Conservation (phyloP, 1,284 basidiomycete species). For the Pterulicium gracile region DNA sequence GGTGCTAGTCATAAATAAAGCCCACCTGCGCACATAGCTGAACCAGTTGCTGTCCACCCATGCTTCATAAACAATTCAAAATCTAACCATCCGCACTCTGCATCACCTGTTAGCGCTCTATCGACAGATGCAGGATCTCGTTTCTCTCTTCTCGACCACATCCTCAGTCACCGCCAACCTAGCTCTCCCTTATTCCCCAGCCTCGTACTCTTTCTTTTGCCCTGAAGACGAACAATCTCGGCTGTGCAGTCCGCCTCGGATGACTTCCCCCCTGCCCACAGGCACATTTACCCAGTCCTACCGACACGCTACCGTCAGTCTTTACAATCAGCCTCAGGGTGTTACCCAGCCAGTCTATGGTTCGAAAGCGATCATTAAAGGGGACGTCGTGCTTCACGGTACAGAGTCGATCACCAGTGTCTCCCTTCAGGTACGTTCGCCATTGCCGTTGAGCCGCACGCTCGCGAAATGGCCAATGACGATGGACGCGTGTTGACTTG, state of each 20-base stretch:
- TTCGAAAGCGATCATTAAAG: not conserved
- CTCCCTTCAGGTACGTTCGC: not conserved
- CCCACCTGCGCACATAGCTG: no score
- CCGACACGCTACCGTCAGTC: not conserved
- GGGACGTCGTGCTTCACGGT: not conserved
- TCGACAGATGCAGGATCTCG: no score
- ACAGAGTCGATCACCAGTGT: not conserved
- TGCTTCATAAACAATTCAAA: no score
- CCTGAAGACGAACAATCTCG: not conserved
- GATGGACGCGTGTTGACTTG: no score
- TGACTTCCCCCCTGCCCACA: not conserved
- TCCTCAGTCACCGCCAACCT: no score
- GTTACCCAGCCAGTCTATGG: not conserved
- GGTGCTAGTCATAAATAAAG: no score
- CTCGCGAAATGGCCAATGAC: no score
- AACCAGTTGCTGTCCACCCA: no score
- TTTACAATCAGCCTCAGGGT: not conserved
- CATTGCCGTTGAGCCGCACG: not conserved
- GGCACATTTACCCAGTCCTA: not conserved
- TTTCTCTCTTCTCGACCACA: no score
- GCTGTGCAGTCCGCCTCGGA: not conserved
- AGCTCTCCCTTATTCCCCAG: no score
- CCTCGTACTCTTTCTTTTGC: not conserved
- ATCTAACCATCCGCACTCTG: no score
- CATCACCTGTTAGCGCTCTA: no score